phyloP scores from a whole-genome alignment of 768 basidiomycete species.

The Russula sp. region DNA sequence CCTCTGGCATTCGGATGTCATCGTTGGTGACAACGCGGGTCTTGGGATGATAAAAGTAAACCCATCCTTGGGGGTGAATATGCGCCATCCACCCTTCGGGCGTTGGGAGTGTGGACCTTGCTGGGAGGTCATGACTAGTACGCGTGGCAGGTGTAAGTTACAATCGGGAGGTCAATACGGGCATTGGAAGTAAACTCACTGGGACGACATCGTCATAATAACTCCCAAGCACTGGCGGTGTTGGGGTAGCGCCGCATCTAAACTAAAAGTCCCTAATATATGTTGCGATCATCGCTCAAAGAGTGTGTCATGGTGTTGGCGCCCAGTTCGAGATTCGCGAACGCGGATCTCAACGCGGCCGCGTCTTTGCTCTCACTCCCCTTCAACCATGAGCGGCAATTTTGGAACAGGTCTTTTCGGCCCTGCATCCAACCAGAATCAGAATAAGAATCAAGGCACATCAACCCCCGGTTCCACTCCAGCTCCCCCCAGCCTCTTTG shows the following conservation, averaged over 20 bases:
- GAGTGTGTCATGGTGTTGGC: neutral
- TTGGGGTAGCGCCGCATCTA: neutral
- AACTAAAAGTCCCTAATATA: neutral
- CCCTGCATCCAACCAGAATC: conserved; percentile 16
- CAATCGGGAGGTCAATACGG: neutral
- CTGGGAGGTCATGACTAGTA: neutral
- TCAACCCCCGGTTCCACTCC: conserved; percentile 4
- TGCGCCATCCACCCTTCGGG: conserved; percentile 24
- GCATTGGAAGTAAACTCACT: neutral
- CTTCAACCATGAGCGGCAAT: conserved; percentile 21
- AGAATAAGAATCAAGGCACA: conserved; percentile 20
- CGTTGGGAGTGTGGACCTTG: neutral
- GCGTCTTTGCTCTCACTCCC: neutral
- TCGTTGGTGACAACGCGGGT: conserved; percentile 44
- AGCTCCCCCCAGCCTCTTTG: conserved; percentile 20
- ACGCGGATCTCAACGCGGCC: conserved; percentile 1
- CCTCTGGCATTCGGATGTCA: conserved; percentile 40
- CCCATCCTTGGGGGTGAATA: conserved; percentile 44
- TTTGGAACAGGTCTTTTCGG: conserved; percentile 13
- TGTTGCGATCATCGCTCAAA: neutral
- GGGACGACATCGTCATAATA: neutral
- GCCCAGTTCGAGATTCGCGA: neutral
- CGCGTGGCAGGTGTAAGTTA: neutral
- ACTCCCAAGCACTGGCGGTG: neutral
- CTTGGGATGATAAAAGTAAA: conserved; percentile 43